Percentiles rank a stretch among this genome's conserved stretches.
These are phyloP conservation scores for Podochytrium sp. DNA, from an alignment of 192 early-diverging fungal species.

Conservation along the genomic window DNA sequence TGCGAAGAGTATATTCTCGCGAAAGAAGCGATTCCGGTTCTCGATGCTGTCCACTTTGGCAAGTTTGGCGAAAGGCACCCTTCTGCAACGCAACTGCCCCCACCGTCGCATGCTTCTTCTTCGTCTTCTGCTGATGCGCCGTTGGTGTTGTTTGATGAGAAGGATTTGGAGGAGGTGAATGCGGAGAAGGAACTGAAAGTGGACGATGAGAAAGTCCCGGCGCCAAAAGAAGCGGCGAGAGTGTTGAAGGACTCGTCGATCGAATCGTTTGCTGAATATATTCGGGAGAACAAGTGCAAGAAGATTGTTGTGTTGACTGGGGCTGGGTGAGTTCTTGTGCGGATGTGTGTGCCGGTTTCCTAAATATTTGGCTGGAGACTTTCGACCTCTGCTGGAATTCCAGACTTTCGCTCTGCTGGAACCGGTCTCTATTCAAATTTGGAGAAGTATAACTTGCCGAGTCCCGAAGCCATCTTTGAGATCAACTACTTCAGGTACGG, in stretches of 20 bases:
- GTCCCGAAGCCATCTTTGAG: conserved; percentile 91
- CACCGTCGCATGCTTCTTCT: neutral
- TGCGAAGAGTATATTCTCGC: neutral
- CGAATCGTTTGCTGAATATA: conserved; percentile 41
- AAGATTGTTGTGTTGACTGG: conserved; percentile 85
- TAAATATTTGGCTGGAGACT: conserved; percentile 23
- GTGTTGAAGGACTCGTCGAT: conserved; percentile 31
- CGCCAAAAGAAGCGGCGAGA: neutral
- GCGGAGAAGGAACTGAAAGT: too few species aligned
- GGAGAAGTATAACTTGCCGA: conserved; percentile 81
- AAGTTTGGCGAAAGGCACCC: conserved; percentile 1
- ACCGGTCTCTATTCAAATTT: conserved; percentile 91
- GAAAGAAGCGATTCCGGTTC: neutral
- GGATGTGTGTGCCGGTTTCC: conserved; percentile 49
- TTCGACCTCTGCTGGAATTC: conserved; percentile 67
- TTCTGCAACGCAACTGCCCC: neutral
- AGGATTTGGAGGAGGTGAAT: too few species aligned
- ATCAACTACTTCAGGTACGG: conserved; percentile 76
- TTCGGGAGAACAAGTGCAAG: conserved; percentile 41
- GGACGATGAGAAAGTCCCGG: neutral
- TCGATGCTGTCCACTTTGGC: neutral
- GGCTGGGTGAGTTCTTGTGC: conserved; percentile 56
- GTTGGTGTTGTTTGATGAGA: neutral
- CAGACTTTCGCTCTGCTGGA: conserved; percentile 88
- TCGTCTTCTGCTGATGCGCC: neutral